Percentiles rank a stretch among this genome's conserved stretches.
Conservation (phyloP, 2,329 filamentous ascomycete genomes). For the Trichoderma sp. region DNA sequence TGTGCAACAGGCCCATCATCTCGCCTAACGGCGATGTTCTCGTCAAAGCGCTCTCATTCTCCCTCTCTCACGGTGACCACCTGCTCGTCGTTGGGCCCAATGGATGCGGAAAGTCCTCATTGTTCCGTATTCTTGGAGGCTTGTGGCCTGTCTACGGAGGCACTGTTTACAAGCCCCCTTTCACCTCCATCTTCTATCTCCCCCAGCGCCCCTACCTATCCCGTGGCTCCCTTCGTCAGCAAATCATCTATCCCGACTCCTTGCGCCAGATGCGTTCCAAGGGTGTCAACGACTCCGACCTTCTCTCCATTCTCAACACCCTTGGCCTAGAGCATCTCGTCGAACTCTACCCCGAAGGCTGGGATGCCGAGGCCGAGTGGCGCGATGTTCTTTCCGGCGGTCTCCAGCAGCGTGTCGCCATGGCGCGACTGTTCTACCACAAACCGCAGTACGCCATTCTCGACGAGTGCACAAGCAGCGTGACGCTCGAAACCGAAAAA, state of each 20-base stretch:
- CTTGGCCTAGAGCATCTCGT: slow-evolving; percentile 85
- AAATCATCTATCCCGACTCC: slow-evolving; percentile 94
- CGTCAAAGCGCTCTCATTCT: slow-evolving; percentile 82
- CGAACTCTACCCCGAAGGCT: slow-evolving; percentile 73
- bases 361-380: slow-evolving; percentile 97
- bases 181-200: slow-evolving; percentile 96
- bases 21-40: slow-evolving; percentile 95
- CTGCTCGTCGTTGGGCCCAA: slow-evolving; percentile 95
- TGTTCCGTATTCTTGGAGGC: slow-evolving; percentile 95
- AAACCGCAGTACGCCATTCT: slow-evolving; percentile 90
- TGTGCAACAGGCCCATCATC: slow-evolving; percentile 71
- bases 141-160: slow-evolving; percentile 98
- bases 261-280: slow-evolving; percentile 85
- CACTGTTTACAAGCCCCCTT: slow-evolving; percentile 86
- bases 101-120: slow-evolving; percentile 92
- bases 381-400: slow-evolving; percentile 90
- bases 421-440: slow-evolving; percentile 95
- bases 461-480: slow-evolving; percentile 92
- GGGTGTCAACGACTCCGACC: slow-evolving; percentile 78
- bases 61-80: slow-evolving; percentile 83
- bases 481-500: slow-evolving; percentile 93
- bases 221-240: slow-evolving; percentile 87
- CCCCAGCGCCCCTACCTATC: slow-evolving; percentile 94
- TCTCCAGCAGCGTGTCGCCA: slow-evolving; percentile 92
- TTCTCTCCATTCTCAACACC: slow-evolving; percentile 73